Evolutionary conservation across 331 rosid genomes (phyloP).

Genomic region (Ulmus americana): DNA sequence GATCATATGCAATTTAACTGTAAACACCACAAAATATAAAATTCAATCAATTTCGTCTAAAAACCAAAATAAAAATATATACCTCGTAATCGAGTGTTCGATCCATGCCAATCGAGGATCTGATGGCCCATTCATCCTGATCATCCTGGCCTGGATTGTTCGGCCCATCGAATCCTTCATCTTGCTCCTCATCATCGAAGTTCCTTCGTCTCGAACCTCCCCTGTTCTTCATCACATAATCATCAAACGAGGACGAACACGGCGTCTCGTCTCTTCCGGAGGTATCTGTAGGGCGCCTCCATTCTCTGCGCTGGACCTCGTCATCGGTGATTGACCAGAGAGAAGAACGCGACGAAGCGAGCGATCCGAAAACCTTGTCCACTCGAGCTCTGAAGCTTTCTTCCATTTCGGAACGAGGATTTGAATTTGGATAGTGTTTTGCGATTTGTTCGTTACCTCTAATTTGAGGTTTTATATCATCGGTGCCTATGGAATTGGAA

Average conservation of each 20-base stretch:
- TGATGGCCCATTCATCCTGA: slow-evolving; percentile 22
- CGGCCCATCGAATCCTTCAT: slow-evolving; percentile 2
- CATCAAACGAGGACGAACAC: slow-evolving; percentile 28
- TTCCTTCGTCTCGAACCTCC: slow-evolving; percentile 8
- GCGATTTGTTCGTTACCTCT: neutral
- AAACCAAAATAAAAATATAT: neutral
- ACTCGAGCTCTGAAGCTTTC: slow-evolving; percentile 27
- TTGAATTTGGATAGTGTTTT: neutral
- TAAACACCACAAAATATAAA: no score
- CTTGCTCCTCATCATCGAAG: neutral
- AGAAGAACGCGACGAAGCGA: slow-evolving; percentile 18
- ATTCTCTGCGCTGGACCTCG: slow-evolving; percentile 34
- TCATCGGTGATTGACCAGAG: slow-evolving; percentile 32
- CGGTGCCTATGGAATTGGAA: neutral
- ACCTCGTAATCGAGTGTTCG: slow-evolving; percentile 40
- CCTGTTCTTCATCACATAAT: slow-evolving; percentile 7
- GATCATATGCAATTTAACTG: no score
- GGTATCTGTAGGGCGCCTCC: slow-evolving; percentile 25
- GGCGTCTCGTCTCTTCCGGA: slow-evolving; percentile 26
- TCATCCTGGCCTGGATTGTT: neutral
- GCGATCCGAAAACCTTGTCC: slow-evolving; percentile 33
- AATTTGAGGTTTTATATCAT: neutral
- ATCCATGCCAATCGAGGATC: slow-evolving; percentile 33
- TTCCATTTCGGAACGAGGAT: slow-evolving; percentile 12
- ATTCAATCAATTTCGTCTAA: no score